A percentile compares a stretch with the other conserved stretches of the same genome.
These are phyloP conservation scores for Mycogone perniciosa DNA, from an alignment of 2,329 filamentous ascomycete genomes.

Conservation along the genomic window DNA sequence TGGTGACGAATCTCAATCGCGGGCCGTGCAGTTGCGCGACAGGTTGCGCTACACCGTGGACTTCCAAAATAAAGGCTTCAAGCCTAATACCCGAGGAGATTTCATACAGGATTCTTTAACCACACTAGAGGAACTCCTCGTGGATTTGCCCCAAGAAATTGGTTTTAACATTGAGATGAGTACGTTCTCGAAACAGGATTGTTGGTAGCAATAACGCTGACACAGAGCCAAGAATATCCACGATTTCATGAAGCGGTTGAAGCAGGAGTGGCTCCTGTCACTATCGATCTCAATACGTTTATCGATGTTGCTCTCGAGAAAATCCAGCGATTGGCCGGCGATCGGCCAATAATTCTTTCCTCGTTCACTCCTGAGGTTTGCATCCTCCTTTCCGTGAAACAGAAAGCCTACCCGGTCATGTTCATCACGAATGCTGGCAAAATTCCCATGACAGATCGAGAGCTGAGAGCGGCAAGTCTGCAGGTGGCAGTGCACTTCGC, in stretches of 20 bases:
- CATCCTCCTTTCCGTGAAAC: conserved; percentile 27
- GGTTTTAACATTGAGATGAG: conserved; percentile 36
- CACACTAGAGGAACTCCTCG: conserved; percentile 32
- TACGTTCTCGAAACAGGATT: conserved; percentile 15
- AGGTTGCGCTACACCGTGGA: conserved; percentile 34
- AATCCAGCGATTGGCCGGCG: conserved; percentile 19
- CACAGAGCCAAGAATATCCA: conserved; percentile 30
- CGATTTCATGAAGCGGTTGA: conserved; percentile 31
- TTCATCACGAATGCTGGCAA: conserved; percentile 29
- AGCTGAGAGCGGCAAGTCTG: conserved; percentile 29
- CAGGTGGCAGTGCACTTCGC: conserved; percentile 34
- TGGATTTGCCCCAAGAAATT: conserved; percentile 27
- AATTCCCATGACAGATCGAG: conserved; percentile 23
- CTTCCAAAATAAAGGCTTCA: conserved; percentile 32
- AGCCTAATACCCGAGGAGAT: conserved; percentile 34
- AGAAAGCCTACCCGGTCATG: conserved; percentile 26
- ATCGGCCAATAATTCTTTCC: conserved; percentile 28
- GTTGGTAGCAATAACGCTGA: neutral
- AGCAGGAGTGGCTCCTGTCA: conserved; percentile 27
- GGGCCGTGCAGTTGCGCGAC: conserved; percentile 19
- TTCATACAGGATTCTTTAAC: conserved; percentile 32
- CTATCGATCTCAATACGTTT: conserved; percentile 33
- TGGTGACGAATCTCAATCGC: conserved; percentile 17
- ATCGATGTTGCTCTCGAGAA: conserved; percentile 30
- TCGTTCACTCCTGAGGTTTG: conserved; percentile 32